phyloP scores from a whole-genome alignment of 768 basidiomycete genomes.

The Tulasnella sp. region DNA sequence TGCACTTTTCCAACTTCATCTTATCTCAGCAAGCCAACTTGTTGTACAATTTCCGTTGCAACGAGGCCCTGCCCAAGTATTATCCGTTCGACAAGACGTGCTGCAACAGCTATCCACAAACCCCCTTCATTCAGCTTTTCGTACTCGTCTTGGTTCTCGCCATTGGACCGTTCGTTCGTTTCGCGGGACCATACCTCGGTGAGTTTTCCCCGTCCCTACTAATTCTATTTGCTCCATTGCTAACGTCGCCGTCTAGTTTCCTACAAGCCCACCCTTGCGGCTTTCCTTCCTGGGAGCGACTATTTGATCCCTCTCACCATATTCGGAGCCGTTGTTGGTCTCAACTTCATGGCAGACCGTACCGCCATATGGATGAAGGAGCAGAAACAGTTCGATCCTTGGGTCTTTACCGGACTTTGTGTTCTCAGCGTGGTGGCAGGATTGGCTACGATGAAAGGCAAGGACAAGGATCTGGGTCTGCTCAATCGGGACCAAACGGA shows the following conservation, averaged over 20 bases:
- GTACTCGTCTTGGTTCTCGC: conserved; percentile 47
- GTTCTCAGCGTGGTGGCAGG: conserved; percentile 55
- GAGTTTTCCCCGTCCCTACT: conserved; percentile 18
- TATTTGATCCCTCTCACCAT: conserved; percentile 49
- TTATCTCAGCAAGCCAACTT: conserved; percentile 69
- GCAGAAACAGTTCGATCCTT: conserved; percentile 73
- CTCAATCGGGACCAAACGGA: conserved; percentile 90
- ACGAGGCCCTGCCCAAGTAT: conserved; percentile 57
- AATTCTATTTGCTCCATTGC: neutral
- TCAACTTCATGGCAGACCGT: conserved; percentile 79
- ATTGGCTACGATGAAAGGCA: conserved; percentile 58
- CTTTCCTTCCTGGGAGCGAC: conserved; percentile 29
- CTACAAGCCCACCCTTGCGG: neutral
- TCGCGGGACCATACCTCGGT: conserved; percentile 37
- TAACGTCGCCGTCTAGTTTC: neutral
- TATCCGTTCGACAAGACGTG: conserved; percentile 73
- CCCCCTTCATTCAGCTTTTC: conserved; percentile 53
- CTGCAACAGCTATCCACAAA: conserved; percentile 71
- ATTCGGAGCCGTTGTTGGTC: conserved; percentile 60
- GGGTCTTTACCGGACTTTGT: conserved; percentile 61
- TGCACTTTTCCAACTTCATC: conserved; percentile 68
- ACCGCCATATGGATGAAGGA: conserved; percentile 85
- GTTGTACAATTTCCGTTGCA: conserved; percentile 76
- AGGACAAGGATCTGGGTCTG: conserved; percentile 81
- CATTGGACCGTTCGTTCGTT: conserved; percentile 50